phyloP scores from a whole-genome alignment of 495 filamentous ascomycete genomes.

The Annulohypoxylon nitens region DNA sequence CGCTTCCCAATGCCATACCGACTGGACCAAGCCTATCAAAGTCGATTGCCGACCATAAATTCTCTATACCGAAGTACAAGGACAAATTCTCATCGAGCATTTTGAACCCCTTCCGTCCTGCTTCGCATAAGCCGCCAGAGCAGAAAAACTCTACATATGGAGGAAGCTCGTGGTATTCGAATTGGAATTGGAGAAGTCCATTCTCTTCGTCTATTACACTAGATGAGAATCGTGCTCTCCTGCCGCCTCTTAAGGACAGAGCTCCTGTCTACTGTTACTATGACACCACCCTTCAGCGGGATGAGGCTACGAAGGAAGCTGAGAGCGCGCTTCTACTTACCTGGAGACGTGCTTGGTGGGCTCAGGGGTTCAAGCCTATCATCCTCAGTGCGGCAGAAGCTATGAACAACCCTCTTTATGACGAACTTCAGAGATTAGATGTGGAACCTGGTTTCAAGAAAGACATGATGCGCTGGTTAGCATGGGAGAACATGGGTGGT shows the following conservation, averaged over 20 bases:
- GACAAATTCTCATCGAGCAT: constrained; percentile 58
- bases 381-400: constrained; percentile 86
- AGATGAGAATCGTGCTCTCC: constrained; percentile 87
- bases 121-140: constrained; percentile 78
- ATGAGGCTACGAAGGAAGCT: constrained; percentile 70
- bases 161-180: constrained; percentile 85
- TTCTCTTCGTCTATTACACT: constrained; percentile 89
- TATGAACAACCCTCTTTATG: constrained; percentile 84
- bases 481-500: constrained; percentile 93
- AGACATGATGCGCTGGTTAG: constrained; percentile 87
- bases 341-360: constrained; percentile 96
- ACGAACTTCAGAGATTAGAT: constrained; percentile 70
- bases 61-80: constrained; percentile 62
- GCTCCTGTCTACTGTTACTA: constrained; percentile 95
- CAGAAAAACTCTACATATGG: constrained; percentile 83
- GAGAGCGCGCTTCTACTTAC: constrained; percentile 84
- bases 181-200: constrained; percentile 86
- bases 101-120: constrained; percentile 71
- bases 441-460: constrained; percentile 68
- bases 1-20: constrained; percentile 59
- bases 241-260: constrained; percentile 80
- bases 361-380: constrained; percentile 88
- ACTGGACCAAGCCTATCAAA: constrained; percentile 54
- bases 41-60: constrained; percentile 55
- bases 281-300: constrained; percentile 74